Evolutionary conservation across 2,329 filamentous ascomycete genomes (phyloP), one percentile per base, ranked within the genome.

Genomic region (Paecilomyces dactylethromorphus): DNA sequence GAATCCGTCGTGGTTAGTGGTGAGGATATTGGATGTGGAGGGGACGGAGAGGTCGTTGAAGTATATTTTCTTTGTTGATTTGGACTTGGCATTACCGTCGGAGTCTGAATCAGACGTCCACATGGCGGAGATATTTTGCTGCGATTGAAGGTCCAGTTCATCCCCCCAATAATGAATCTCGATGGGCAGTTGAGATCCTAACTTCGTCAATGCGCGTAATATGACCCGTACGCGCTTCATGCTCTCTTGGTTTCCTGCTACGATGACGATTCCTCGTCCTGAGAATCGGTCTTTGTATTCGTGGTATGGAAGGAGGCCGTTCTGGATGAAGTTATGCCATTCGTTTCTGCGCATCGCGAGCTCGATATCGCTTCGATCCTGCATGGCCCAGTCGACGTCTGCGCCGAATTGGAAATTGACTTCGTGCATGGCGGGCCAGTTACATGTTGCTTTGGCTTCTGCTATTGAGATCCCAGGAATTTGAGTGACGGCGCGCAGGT

Each of bases 191-290:
- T 53, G 58, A 26, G 63, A 68, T 3, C 61, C 58, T 5, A 68
- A 56, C 54, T 53, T 59, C n/a, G 26, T 50, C 53, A 68, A 56
- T 5, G 63, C 58, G 18, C 63, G 59, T 24, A 68, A 54, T 21
- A 66, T 57, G 24, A 68, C 64, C 39, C 57, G 54, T 3, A 66
- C 60, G 6, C 65, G 63, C 57, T 62, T 62, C n/a, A 65, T 51
- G 21, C 62, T 66, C 18, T 65, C 58, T n/a, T 61, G 56, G 35
- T 68, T 64, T 5, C 70, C 70, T 3, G 66, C 69, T 21, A 72
- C 67, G 29, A 71, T 65, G 22, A 73, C 68, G 35, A 72, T 68
- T 2, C 70, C 70, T 3, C 66, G 64, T 6, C 69, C 70, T 5
- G 60, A 55, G 56, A 69, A 69, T 55, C 63, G 59, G 60, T 65